Evolutionary conservation across 2,329 filamentous ascomycete genomes (phyloP), one percentile per base, ranked within the genome.

Genomic region (Trichocomaceae sp.): DNA sequence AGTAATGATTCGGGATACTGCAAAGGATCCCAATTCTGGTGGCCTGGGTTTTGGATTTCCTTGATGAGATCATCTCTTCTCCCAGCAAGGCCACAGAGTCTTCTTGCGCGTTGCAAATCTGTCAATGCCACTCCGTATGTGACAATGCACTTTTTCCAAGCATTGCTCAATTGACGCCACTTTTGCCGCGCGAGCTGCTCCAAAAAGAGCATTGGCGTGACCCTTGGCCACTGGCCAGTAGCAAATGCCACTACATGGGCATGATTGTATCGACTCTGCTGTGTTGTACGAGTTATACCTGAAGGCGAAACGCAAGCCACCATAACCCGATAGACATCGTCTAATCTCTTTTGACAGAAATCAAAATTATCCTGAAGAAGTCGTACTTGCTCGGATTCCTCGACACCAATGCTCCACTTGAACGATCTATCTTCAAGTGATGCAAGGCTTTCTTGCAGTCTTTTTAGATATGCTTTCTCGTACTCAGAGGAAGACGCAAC

Each of bases 1-100:
- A 90, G 68, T 0, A 89, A 69, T 57, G 75, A 83, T 20, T 88
- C 85, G 0, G 85, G 83, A 37, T 73, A 69, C 0, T 79, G 57
- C 0, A 63, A 9, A 0, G 79, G 77, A 5, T 77, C 60, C 82
- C 84, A 88, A 9, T 78, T 80, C 1, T 62, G 59, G 57, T 84
- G 82, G 0, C 83, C 84, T 0, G 59, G 15, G 54, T 83, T 84
- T 0, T 57, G 23, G 4, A 48, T 17, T 15, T 54, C 45, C 20
- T 13, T 44, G 15, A 51, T 35, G 13, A 51, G 15, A 7, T 51
- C 49, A 22, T 51, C 39, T 20, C 15, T 12, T 22, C 19, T 44
- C 1, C 26, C 49, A 15, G 29, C 17, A 2, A 51, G n/a, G 19
- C 37, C 23, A 1, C 10, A 8, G 7, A 51, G 23, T 10, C 49